Percentiles rank a stretch among this genome's conserved stretches.
These are phyloP conservation scores for Chlorella ohadii DNA, from an alignment of 139 green algal genomes.

Conservation along the genomic window DNA sequence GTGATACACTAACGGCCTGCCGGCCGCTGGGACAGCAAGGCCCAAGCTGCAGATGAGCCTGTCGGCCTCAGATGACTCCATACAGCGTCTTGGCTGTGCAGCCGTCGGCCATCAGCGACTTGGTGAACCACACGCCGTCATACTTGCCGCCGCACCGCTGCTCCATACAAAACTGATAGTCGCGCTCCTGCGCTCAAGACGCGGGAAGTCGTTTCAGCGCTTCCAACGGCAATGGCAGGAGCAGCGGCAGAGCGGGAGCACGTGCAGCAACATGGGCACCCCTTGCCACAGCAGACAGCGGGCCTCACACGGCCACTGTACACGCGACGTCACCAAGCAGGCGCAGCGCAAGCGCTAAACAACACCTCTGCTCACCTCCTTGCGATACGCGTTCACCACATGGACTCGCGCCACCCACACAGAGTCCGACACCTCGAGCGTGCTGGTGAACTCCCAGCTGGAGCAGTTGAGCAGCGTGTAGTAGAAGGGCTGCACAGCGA, in stretches of 20 bases:
- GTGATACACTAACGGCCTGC: no score
- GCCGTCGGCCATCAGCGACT: constrained; percentile 11
- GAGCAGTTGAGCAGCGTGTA: constrained; percentile 32
- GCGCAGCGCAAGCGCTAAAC: no score
- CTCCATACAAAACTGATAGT: constrained; percentile 39
- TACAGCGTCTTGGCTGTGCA: constrained; percentile 17
- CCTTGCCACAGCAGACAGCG: no score
- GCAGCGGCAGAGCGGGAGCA: no score
- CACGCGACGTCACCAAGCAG: no score
- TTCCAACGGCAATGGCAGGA: no score
- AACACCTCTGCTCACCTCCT: background rate
- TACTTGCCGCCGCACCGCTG: constrained; percentile 35
- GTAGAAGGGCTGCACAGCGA: constrained; percentile 18
- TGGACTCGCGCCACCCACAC: constrained; percentile 39
- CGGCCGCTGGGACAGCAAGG: no score
- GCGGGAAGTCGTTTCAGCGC: no score
- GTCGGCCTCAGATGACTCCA: constrained; percentile 23
- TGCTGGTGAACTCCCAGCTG: constrained; percentile 9
- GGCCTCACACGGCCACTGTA: no score
- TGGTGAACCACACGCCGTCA: constrained; percentile 2
- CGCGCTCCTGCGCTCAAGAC: background rate
- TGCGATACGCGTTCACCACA: constrained; percentile 20
- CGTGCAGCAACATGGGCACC: no score
- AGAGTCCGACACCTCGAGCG: constrained; percentile 32
- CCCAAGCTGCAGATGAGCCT: no score